A percentile compares a stretch with the other conserved stretches of the same genome.
Evolutionary conservation across 306 rosid species (phyloP).

Genomic region (Vigna trinervia): DNA sequence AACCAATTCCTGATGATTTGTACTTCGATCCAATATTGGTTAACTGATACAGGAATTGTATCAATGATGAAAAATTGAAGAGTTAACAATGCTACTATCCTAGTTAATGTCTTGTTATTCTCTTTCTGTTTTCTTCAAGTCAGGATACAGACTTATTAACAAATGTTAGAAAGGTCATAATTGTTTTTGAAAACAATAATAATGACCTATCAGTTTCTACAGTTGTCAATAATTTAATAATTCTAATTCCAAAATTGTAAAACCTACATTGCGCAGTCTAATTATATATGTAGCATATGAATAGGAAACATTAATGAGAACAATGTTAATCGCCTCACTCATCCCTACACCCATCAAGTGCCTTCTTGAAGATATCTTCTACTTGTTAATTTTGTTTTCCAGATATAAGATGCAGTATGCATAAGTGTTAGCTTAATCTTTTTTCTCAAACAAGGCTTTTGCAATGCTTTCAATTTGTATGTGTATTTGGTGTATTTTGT

Average conservation of each 20-base stretch:
- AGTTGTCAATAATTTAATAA: neutral
- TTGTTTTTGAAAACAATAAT: neutral
- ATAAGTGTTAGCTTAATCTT: neutral
- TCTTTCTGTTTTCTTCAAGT: constrained; percentile 3
- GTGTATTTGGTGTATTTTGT: too few relatives aligned
- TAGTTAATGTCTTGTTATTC: constrained; percentile 1
- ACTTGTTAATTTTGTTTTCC: neutral
- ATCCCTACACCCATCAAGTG: neutral
- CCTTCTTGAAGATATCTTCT: neutral
- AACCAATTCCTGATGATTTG: constrained; percentile 6
- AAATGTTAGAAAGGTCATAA: neutral
- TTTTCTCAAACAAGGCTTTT: neutral
- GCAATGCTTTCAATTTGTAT: neutral
- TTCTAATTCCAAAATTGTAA: neutral
- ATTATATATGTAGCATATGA: neutral
- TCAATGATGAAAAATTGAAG: neutral
- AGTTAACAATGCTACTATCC: neutral
- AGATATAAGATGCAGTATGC: neutral
- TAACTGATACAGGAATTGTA: neutral
- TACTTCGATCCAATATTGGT: neutral
- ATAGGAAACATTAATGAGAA: too few relatives aligned
- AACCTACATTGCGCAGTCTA: neutral
- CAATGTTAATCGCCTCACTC: too few relatives aligned
- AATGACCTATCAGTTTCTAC: neutral
- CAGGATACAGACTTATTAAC: neutral